Percentiles rank a stretch among this genome's conserved stretches.
Conservation (phyloP, 1,284 basidiomycete species). For the Pseudomicrostroma phylloplanum region DNA sequence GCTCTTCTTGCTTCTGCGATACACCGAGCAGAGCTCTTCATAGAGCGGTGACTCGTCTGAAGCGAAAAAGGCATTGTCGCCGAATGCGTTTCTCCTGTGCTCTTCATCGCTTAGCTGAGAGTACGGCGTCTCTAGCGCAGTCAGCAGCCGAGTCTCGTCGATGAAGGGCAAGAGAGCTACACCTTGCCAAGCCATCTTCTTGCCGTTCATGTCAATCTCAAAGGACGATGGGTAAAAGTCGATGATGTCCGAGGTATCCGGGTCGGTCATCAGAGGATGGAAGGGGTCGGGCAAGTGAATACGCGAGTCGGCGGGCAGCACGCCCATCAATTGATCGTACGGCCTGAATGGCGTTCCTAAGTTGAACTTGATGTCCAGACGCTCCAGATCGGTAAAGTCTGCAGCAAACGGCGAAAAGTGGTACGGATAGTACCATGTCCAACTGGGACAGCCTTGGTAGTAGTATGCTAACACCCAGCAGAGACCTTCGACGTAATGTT, state of each 20-base stretch:
- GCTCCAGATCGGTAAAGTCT: constrained; percentile 71
- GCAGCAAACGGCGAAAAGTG: constrained; percentile 97
- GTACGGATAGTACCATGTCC: constrained; percentile 99
- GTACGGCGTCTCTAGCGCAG: constrained; percentile 73
- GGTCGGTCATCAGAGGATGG: constrained; percentile 79
- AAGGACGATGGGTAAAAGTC: constrained; percentile 94
- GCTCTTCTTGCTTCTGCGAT: constrained; percentile 70
- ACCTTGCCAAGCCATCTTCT: constrained; percentile 99
- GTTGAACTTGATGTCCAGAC: constrained; percentile 72
- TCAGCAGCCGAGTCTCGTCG: constrained; percentile 65
- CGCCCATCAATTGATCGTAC: constrained; percentile 95
- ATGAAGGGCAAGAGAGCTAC: constrained; percentile 95
- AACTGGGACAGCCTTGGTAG: constrained; percentile 90
- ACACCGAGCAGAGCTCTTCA: constrained; percentile 73
- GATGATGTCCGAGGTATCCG: constrained; percentile 75
- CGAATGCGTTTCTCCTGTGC: constrained; percentile 73
- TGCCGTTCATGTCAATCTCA: constrained; percentile 98
- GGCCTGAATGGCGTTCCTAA: constrained; percentile 86
- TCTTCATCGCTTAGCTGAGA: constrained; percentile 73
- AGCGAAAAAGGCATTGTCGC: constrained; percentile 78
- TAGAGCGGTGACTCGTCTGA: constrained; percentile 76
- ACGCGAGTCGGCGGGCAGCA: constrained; percentile 87
- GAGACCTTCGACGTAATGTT: constrained; percentile 83
- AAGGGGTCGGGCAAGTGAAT: constrained; percentile 55
- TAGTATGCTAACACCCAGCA: constrained; percentile 97